These are phyloP conservation scores for Tulasnella sp. DNA, from an alignment of 768 basidiomycete genomes.

Conservation along the genomic window DNA sequence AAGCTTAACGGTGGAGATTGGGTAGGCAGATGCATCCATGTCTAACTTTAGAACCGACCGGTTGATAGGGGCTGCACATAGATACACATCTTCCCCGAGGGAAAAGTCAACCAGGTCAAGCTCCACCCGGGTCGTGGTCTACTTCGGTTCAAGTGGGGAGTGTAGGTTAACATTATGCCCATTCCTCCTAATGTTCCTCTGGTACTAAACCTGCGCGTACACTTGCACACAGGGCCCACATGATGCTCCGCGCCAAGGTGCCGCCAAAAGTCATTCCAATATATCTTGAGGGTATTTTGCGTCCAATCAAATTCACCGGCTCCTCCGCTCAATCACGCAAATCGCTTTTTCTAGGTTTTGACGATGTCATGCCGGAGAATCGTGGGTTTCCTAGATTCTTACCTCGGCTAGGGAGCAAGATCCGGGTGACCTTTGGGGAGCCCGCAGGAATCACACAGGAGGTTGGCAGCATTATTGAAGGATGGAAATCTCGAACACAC, in stretches of 20 bases:
- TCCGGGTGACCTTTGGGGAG: conserved; percentile 76
- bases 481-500: not conserved
- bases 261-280: conserved; percentile 83
- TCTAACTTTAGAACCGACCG: not conserved
- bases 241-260: conserved; percentile 64
- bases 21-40: conserved; percentile 49
- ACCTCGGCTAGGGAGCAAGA: conserved; percentile 55
- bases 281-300: conserved; percentile 74
- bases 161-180: conserved; percentile 53
- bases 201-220: conserved; percentile 1
- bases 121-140: conserved; percentile 40
- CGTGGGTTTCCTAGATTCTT: conserved; percentile 69
- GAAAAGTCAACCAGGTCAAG: conserved; percentile 69
- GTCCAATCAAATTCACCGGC: not conserved
- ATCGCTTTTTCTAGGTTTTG: conserved; percentile 53
- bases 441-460: conserved; percentile 39
- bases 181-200: not conserved
- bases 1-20: conserved; percentile 78
- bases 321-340: not conserved
- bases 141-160: conserved; percentile 89
- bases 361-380: conserved; percentile 85
- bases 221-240: conserved; percentile 57
- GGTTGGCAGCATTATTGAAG: not conserved
- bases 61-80: conserved; percentile 34
- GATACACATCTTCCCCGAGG: conserved; percentile 90